Evolutionary conservation across 768 basidiomycete genomes (phyloP).

Genomic region (Naganishia vishniacii): DNA sequence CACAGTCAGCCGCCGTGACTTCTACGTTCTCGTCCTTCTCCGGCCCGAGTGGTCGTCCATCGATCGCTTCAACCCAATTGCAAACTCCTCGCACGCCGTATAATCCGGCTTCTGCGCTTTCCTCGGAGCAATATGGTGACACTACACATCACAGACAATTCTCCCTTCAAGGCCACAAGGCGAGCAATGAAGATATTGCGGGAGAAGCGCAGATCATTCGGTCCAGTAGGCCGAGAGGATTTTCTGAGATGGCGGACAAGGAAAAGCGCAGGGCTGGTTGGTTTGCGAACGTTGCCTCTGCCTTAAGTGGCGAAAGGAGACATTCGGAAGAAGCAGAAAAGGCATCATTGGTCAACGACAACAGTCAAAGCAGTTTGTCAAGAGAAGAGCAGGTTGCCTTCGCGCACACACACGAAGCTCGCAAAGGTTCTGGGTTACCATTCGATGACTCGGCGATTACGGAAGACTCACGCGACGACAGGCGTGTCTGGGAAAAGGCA

Average conservation of each 20-base stretch:
- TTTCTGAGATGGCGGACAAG: conserved; percentile 6
- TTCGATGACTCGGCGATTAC: not conserved
- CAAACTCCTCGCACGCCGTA: conserved; percentile 3
- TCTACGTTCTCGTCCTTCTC: conserved; percentile 1
- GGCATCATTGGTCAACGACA: not conserved
- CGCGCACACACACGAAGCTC: too few relatives aligned
- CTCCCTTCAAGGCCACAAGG: not conserved
- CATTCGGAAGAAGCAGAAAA: conserved; percentile 2
- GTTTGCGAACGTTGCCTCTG: conserved; percentile 3
- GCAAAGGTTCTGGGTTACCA: not conserved
- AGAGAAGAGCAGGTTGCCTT: not conserved
- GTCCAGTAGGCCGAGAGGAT: conserved; percentile 7
- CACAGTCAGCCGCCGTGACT: not conserved
- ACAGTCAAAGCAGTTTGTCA: too few relatives aligned
- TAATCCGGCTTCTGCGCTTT: not conserved
- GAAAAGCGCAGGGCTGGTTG: conserved; percentile 2
- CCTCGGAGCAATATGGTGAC: not conserved
- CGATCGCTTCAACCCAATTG: not conserved
- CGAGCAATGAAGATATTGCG: not conserved
- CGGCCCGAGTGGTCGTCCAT: not conserved
- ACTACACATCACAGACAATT: not conserved
- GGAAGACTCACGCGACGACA: not conserved
- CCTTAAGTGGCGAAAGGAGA: not conserved
- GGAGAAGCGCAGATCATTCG: too few relatives aligned
- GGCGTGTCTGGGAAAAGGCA: not conserved